Evolutionary conservation across 1,139 yeast genomes (phyloP).

Genomic region (Kodamaea alishanica): DNA sequence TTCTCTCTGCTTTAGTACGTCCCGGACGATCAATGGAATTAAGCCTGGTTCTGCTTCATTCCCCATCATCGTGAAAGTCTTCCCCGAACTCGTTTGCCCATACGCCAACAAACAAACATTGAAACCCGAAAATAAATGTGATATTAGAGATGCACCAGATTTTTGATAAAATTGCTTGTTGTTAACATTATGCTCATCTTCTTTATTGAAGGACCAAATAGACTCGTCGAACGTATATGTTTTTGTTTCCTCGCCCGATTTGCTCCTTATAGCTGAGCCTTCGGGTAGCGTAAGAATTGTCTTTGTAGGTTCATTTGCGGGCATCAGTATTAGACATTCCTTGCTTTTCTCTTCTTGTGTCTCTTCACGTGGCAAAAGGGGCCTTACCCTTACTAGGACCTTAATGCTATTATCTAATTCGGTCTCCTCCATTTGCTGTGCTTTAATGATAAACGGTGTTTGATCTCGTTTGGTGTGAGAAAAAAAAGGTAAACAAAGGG

Average conservation of each 20-base stretch:
- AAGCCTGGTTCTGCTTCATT: slow-evolving; percentile 48
- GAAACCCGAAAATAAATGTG: slow-evolving; percentile 64
- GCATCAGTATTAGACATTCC: slow-evolving; percentile 31
- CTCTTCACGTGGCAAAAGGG: slow-evolving; percentile 37
- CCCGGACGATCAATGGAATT: slow-evolving; percentile 56
- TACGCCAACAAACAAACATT: slow-evolving; percentile 75
- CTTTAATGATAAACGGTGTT: neutral
- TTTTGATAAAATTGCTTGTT: slow-evolving; percentile 50
- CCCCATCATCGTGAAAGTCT: slow-evolving; percentile 76
- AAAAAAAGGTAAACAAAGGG: too few species aligned
- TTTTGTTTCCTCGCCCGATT: slow-evolving; percentile 18
- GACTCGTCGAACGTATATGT: slow-evolving; percentile 55
- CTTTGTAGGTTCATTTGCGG: slow-evolving; percentile 19
- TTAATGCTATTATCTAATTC: slow-evolving; percentile 29
- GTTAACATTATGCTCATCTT: slow-evolving; percentile 35
- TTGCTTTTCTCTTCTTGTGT: slow-evolving; percentile 6
- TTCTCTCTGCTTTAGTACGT: slow-evolving; percentile 47
- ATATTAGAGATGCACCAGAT: slow-evolving; percentile 57
- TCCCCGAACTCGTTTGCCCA: slow-evolving; percentile 76
- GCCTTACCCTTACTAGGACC: slow-evolving; percentile 47
- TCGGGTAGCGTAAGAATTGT: slow-evolving; percentile 24
- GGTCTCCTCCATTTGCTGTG: neutral
- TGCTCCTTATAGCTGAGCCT: slow-evolving; percentile 13
- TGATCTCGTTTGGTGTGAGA: too few species aligned
- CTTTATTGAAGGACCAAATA: slow-evolving; percentile 51